Conservation (phyloP, 1,284 basidiomycete species). For the Cutaneotrichosporon sp. region DNA sequence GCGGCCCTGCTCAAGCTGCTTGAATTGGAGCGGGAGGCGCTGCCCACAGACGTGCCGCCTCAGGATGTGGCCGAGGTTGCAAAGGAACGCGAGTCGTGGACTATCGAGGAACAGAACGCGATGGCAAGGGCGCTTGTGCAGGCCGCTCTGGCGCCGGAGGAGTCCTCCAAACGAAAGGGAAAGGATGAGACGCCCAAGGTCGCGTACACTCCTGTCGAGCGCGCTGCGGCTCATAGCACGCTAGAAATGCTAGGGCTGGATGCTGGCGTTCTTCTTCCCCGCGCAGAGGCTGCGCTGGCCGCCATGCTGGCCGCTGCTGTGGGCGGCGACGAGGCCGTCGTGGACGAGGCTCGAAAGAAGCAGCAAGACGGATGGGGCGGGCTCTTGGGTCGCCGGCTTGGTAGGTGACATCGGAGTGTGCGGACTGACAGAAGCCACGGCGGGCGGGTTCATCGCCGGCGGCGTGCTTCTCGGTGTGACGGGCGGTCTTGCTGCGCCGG, state of each 20-base stretch:
- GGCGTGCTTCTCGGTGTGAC: conserved; percentile 53
- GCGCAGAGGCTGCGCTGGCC: conserved; percentile 45
- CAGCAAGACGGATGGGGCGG: conserved; percentile 52
- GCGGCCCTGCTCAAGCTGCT: conserved; percentile 35
- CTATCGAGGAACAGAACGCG: conserved; percentile 20
- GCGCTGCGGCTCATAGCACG: conserved; percentile 41
- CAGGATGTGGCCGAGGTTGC: conserved; percentile 28
- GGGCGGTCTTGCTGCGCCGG: conserved; percentile 54
- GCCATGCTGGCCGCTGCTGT: conserved; percentile 48
- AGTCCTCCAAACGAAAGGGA: not conserved
- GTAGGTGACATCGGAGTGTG: conserved; percentile 12
- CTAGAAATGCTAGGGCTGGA: conserved; percentile 42
- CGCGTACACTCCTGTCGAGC: conserved; percentile 46
- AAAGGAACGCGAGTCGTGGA: conserved; percentile 29
- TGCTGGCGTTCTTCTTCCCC: conserved; percentile 29
- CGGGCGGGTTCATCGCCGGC: conserved; percentile 50
- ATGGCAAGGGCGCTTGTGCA: conserved; percentile 36
- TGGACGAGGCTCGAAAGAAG: conserved; percentile 44
- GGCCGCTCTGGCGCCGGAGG: conserved; percentile 30
- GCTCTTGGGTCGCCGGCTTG: conserved; percentile 46
- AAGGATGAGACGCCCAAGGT: conserved; percentile 16
- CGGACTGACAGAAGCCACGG: conserved; percentile 44
- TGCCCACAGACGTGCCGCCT: conserved; percentile 31
- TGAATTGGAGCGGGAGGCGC: conserved; percentile 27
- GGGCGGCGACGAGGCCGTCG: conserved; percentile 25